Evolutionary conservation across 108 stramenopile species (phyloP).

Genomic region (Cyclotella kingstonii): DNA sequence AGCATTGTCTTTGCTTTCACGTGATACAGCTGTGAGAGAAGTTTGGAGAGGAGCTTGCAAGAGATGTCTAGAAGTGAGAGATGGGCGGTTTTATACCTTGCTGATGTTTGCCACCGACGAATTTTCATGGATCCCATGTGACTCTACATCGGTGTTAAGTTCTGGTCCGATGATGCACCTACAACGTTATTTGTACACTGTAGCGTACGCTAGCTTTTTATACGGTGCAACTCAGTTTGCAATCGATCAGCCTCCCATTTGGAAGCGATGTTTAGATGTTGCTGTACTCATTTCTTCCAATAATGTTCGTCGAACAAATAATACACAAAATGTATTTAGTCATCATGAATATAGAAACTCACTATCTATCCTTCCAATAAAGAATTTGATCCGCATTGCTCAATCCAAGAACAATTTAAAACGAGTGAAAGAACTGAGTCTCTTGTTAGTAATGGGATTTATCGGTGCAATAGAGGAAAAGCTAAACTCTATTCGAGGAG

Average conservation of each 20-base stretch:
- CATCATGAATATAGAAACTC: slow-evolving; percentile 8
- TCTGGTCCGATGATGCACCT: background rate
- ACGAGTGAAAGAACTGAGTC: slow-evolving; percentile 48
- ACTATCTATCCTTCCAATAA: slow-evolving; percentile 45
- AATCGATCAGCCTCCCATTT: slow-evolving; percentile 26
- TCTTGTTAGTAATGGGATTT: slow-evolving; percentile 43
- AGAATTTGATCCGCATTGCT: slow-evolving; percentile 60
- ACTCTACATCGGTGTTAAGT: background rate
- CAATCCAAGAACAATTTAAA: slow-evolving; percentile 51
- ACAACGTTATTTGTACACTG: background rate
- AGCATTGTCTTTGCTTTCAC: background rate
- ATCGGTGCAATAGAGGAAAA: slow-evolving; percentile 19
- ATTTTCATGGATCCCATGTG: background rate
- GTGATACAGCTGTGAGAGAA: background rate
- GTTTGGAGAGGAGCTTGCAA: slow-evolving; percentile 6
- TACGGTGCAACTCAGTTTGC: slow-evolving; percentile 19
- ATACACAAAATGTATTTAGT: background rate
- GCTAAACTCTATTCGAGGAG: slow-evolving; percentile 6
- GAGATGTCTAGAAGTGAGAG: slow-evolving; percentile 37
- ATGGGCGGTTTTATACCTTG: slow-evolving; percentile 31
- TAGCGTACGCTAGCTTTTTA: slow-evolving; percentile 30
- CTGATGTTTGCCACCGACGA: slow-evolving; percentile 5
- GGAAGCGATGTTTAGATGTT: slow-evolving; percentile 38
- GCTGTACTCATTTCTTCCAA: slow-evolving; percentile 7
- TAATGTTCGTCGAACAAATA: background rate